These are phyloP conservation scores for Colletotrichum lindemuthianum DNA, from an alignment of 2,329 filamentous ascomycete genomes.

Conservation along the genomic window DNA sequence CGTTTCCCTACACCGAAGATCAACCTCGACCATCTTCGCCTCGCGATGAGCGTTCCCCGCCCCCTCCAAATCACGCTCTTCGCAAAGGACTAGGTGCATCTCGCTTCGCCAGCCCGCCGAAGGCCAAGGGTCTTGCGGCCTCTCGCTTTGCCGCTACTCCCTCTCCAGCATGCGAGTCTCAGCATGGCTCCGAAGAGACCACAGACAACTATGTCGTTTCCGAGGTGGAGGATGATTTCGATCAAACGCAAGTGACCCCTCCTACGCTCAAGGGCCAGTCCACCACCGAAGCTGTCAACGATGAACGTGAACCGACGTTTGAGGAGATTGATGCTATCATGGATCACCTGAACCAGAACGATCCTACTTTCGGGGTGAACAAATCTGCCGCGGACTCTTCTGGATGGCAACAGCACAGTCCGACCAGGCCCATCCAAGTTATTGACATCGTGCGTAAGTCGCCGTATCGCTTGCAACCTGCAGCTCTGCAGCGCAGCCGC, in stretches of 20 bases:
- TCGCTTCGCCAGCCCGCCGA: slow-evolving; percentile 56
- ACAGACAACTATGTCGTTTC: slow-evolving; percentile 37
- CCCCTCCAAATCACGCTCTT: slow-evolving; percentile 37
- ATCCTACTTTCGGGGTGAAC: slow-evolving; percentile 80
- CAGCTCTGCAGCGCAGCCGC: slow-evolving; percentile 70
- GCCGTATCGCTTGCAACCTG: slow-evolving; percentile 62
- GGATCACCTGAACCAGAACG: slow-evolving; percentile 80
- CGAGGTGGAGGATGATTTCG: slow-evolving; percentile 20
- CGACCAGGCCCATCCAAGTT: slow-evolving; percentile 49
- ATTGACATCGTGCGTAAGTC: slow-evolving; percentile 52
- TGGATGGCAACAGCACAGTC: slow-evolving; percentile 58
- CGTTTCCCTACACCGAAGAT: slow-evolving; percentile 21
- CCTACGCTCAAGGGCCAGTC: neutral
- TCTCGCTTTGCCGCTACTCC: slow-evolving; percentile 57
- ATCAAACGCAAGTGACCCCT: slow-evolving; percentile 12
- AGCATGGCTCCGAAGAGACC: slow-evolving; percentile 40
- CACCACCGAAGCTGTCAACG: slow-evolving; percentile 42
- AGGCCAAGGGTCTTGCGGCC: slow-evolving; percentile 53
- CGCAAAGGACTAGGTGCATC: slow-evolving; percentile 57
- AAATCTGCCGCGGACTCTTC: slow-evolving; percentile 58
- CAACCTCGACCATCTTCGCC: slow-evolving; percentile 4
- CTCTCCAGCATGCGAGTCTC: slow-evolving; percentile 47
- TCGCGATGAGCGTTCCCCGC: slow-evolving; percentile 33
- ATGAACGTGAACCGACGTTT: slow-evolving; percentile 63
- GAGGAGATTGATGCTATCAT: slow-evolving; percentile 95